Conservation (phyloP, 1,139 yeast genomes). For the Debaryomycetaceae sp. region DNA sequence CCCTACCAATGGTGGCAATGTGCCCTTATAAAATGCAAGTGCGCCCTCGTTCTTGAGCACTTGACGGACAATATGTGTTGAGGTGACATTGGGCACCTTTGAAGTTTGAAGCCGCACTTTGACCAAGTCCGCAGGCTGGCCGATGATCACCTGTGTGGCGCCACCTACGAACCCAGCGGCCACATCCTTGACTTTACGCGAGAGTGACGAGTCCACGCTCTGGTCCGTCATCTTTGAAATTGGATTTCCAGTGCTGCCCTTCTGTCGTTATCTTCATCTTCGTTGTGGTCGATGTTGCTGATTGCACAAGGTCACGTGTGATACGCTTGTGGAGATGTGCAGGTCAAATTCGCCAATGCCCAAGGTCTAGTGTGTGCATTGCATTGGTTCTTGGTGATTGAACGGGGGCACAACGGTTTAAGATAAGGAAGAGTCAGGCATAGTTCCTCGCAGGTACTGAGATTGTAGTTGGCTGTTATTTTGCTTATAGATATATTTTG, state of each 20-base stretch:
- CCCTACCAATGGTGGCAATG: constrained; percentile 45
- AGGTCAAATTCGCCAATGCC: too few relatives aligned
- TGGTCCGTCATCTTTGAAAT: constrained; percentile 3
- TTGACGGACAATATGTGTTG: constrained; percentile 47
- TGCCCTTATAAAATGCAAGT: constrained; percentile 55
- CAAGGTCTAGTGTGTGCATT: too few relatives aligned
- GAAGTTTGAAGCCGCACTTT: constrained; percentile 62
- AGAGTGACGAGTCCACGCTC: constrained; percentile 44
- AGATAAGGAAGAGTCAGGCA: too few relatives aligned
- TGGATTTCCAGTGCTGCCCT: background rate
- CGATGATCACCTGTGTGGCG: constrained; percentile 69
- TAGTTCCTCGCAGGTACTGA: too few relatives aligned
- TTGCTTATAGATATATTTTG: too few relatives aligned
- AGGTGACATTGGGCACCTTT: constrained; percentile 23
- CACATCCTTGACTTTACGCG: constrained; percentile 60
- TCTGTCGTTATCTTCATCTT: background rate
- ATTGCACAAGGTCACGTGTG: constrained; percentile 5
- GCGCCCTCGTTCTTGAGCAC: constrained; percentile 60
- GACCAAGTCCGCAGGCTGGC: constrained; percentile 71
- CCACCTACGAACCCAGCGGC: constrained; percentile 49
- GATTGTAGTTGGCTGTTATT: too few relatives aligned
- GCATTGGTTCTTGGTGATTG: too few relatives aligned
- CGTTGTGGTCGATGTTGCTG: background rate
- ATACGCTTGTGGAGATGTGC: background rate
- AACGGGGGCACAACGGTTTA: too few relatives aligned